Percentiles rank a stretch among this genome's conserved stretches.
Conservation (phyloP, 1,284 basidiomycete genomes). For the Stygiomarasmius scandens region DNA sequence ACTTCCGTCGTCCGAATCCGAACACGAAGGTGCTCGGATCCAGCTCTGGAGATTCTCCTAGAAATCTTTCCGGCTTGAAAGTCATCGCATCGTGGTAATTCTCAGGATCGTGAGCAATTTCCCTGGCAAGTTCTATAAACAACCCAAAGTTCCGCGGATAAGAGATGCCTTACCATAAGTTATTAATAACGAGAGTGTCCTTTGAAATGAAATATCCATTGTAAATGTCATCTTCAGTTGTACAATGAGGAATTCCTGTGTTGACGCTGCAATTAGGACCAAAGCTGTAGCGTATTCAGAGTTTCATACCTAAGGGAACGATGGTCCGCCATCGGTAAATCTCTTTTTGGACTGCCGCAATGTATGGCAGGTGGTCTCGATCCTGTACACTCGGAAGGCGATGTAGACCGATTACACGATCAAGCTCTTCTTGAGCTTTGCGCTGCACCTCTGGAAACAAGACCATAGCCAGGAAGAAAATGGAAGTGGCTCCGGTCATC, state of each 20-base stretch:
- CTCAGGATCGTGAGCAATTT: neutral
- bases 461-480: slow-evolving; percentile 30
- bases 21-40: slow-evolving; percentile 20
- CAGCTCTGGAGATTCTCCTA: neutral
- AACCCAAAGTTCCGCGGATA: too few relatives aligned
- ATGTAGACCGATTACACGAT: slow-evolving; percentile 16
- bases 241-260: slow-evolving; percentile 1
- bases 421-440: slow-evolving; percentile 32
- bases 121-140: neutral
- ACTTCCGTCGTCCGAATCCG: slow-evolving; percentile 23
- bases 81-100: neutral
- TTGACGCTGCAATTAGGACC: too few relatives aligned
- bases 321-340: slow-evolving; percentile 30
- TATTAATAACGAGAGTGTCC: slow-evolving; percentile 21
- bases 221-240: slow-evolving; percentile 6
- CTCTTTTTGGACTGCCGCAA: slow-evolving; percentile 33
- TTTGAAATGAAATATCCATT: slow-evolving; percentile 4
- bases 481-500: too few relatives aligned
- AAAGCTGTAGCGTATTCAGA: neutral
- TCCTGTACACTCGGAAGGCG: slow-evolving; percentile 34
- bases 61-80: neutral
- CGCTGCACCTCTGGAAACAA: slow-evolving; percentile 29
- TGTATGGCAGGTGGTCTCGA: slow-evolving; percentile 28
- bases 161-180: slow-evolving; percentile 17
- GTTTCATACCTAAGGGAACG: slow-evolving; percentile 18